These are phyloP conservation scores for Chrysopogon serrulatus DNA, from an alignment of 176 grass and related monocot genomes.

Conservation along the genomic window DNA sequence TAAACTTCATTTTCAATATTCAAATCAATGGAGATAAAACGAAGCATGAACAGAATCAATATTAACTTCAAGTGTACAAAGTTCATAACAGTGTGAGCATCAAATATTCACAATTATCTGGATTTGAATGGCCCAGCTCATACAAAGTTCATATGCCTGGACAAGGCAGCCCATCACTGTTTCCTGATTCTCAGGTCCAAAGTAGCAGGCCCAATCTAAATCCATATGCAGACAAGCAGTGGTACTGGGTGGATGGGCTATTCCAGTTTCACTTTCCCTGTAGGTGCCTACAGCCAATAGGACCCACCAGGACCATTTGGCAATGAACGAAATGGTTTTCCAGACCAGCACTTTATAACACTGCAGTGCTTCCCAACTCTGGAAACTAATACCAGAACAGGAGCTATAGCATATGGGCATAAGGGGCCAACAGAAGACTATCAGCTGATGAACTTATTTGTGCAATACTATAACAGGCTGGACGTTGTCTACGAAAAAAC, in stretches of 20 bases:
- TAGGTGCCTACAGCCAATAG: not conserved
- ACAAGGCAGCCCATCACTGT: conserved; percentile 18
- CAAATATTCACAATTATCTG: not conserved
- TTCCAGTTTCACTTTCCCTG: not conserved
- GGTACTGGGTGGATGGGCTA: not conserved
- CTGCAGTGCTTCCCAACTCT: not conserved
- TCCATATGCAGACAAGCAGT: not conserved
- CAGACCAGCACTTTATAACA: not conserved
- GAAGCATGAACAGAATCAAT: not conserved
- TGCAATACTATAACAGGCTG: not conserved
- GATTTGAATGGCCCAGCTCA: not conserved
- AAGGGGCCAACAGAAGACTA: not conserved
- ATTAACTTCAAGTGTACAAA: not conserved
- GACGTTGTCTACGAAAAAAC: not conserved
- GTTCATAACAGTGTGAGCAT: not conserved
- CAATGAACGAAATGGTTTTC: conserved; percentile 1
- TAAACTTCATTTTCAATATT: not conserved
- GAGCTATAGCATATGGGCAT: not conserved
- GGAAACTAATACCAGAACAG: not conserved
- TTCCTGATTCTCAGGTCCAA: not conserved
- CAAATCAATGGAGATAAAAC: not conserved
- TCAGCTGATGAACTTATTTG: not conserved
- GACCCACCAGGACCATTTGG: not conserved
- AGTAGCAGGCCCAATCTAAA: conserved; percentile 6
- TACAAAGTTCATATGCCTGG: not conserved